Base-by-base conservation (phyloP, 2,329 filamentous ascomycete genomes). In the Fusarium pseudograminearum region DNA sequence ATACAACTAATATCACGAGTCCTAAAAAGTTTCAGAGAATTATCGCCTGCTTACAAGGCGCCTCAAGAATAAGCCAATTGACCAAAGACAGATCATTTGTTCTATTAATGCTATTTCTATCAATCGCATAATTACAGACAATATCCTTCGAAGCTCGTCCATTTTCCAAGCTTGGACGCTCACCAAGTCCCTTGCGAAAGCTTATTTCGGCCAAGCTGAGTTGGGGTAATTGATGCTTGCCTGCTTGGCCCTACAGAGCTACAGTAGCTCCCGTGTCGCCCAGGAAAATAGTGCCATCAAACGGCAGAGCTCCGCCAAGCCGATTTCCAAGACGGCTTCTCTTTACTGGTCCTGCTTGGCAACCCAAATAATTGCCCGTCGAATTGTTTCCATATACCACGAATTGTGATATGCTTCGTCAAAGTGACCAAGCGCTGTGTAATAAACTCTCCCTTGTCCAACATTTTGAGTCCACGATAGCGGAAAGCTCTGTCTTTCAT, bases 401-500 rank as follows among this genome's bases (percentile, higher is more conserved):
- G 36, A 0, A 31, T 71, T 38, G 9, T 20, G 10, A 24, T 71
- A 71, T 0, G 54, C 40, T 4, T 69, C 64, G 2, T 69, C 33
- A 51, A 71, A 71, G 18, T 71, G 68, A 1, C 68, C 68, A 8
- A 71, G 36, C 10, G 53, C 61, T 12, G 68, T 71, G 5, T 71
- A 69, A 18, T 46, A 71, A 0, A 53, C 53, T 2, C 68, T 61
- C 2, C 68, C 68, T 7, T 28, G 46, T 8, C 65, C 60, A 12
- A 69, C 34, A 0, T 24, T 38, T 2, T 69, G 60, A 20, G 28
- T 52, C 68, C 68, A 71, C 1, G 65, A 53, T 3, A 69, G 5
- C 0, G 68, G 68, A 38, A 60, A 56, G 0, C 12, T 18, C 9
- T 7, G 12, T 3, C 48, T 30, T 1, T 51, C 18, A 15, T 52